Evolutionary conservation across 345 rosid genomes (phyloP).

Genomic region (Lepidium sativum): DNA sequence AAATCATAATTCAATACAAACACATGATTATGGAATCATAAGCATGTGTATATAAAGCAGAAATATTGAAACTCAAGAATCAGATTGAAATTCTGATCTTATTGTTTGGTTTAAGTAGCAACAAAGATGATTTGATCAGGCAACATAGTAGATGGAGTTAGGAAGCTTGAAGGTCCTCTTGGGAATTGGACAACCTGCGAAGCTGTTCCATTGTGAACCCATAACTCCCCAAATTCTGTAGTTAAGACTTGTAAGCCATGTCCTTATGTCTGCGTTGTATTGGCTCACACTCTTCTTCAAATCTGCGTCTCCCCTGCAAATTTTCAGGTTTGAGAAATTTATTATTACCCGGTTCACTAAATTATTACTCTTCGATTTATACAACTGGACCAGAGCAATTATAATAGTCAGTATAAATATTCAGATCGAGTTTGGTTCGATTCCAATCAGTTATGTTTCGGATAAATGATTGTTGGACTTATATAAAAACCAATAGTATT

Average conservation of each 20-base stretch:
- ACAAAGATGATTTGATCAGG: conserved; percentile 13
- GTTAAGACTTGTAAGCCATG: conserved; percentile 42
- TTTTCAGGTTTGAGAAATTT: not conserved
- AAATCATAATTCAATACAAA: not conserved
- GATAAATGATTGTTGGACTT: too few relatives aligned
- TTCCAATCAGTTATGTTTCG: too few relatives aligned
- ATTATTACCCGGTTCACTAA: not conserved
- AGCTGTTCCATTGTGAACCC: conserved; percentile 78
- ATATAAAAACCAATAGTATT: too few relatives aligned
- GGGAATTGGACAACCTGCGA: conserved; percentile 58
- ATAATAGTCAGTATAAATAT: too few relatives aligned
- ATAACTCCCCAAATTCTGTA: conserved; percentile 72
- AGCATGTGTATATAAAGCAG: not conserved
- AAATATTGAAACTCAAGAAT: conserved; percentile 17
- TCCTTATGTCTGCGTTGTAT: conserved; percentile 54
- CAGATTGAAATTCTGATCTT: conserved; percentile 13
- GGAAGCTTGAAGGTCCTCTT: conserved; percentile 84
- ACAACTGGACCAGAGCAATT: too few relatives aligned
- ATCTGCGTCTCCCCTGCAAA: conserved; percentile 50
- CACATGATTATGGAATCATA: conserved; percentile 14
- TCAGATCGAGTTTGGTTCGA: too few relatives aligned
- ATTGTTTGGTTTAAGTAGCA: not conserved
- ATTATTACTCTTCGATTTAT: not conserved
- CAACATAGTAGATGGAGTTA: conserved; percentile 64
- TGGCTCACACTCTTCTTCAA: conserved; percentile 43